These are phyloP conservation scores for Zygosaccharomyces siamensis DNA, from an alignment of 805 yeast species.

Conservation along the genomic window DNA sequence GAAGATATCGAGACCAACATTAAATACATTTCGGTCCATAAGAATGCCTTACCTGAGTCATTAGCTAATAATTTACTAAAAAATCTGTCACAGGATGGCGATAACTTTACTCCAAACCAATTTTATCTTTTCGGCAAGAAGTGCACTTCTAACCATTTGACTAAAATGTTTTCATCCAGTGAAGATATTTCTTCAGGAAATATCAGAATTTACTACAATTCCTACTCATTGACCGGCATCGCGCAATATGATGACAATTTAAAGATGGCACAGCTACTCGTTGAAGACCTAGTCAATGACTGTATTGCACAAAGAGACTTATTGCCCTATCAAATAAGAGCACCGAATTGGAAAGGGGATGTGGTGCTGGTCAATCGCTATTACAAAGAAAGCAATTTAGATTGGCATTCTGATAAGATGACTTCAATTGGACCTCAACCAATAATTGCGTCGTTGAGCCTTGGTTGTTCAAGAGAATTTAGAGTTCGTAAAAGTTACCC, in stretches of 20 bases:
- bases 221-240: constrained; percentile 31
- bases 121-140: constrained; percentile 61
- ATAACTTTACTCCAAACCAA: constrained; percentile 39
- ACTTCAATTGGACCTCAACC: constrained; percentile 71
- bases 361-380: constrained; percentile 55
- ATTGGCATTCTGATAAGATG: constrained; percentile 73
- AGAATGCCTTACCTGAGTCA: constrained; percentile 47
- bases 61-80: constrained; percentile 44
- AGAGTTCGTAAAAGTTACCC: constrained; percentile 45
- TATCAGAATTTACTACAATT: constrained; percentile 34
- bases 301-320: constrained; percentile 33
- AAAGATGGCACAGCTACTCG: constrained; percentile 36
- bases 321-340: constrained; percentile 38
- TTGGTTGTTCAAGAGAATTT: constrained; percentile 69
- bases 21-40: constrained; percentile 48
- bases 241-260: constrained; percentile 40
- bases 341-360: constrained; percentile 46
- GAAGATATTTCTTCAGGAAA: constrained; percentile 11
- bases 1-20: constrained; percentile 46
- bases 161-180: constrained; percentile 35
- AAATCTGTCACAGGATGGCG: constrained; percentile 39
- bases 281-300: constrained; percentile 40
- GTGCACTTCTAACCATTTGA: constrained; percentile 54
- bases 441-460: constrained; percentile 57
- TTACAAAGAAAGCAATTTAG: constrained; percentile 49